Conservation (phyloP, 257 asterid genomes). For the Lycium ferocissimum region DNA sequence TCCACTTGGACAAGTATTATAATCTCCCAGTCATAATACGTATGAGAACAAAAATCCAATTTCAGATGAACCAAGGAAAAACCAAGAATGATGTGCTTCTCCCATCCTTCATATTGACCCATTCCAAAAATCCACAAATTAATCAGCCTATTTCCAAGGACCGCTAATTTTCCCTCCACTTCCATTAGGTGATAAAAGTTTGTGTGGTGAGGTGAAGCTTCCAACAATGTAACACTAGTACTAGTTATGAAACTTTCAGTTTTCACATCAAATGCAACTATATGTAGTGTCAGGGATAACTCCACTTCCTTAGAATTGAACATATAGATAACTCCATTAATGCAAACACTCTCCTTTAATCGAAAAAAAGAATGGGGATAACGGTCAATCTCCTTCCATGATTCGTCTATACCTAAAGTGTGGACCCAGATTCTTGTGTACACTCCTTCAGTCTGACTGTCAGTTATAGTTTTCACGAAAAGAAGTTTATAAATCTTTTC, state of each 20-base stretch:
- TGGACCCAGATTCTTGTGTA: neutral
- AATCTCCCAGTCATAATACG: too few relatives aligned
- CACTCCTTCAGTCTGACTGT: too few relatives aligned
- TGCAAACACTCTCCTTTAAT: neutral
- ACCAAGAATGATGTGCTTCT: too few relatives aligned
- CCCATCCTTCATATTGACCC: too few relatives aligned
- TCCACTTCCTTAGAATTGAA: too few relatives aligned
- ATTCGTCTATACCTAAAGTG: neutral
- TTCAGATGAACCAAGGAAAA: too few relatives aligned
- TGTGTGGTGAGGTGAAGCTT: neutral
- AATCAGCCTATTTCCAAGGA: too few relatives aligned
- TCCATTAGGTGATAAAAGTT: neutral
- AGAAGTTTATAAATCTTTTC: neutral
- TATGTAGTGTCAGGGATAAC: too few relatives aligned
- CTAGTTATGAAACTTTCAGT: neutral
- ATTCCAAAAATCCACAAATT: too few relatives aligned
- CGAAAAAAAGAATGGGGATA: neutral
- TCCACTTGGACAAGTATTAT: too few relatives aligned
- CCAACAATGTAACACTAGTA: neutral
- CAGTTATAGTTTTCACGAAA: too few relatives aligned
- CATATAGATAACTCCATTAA: neutral
- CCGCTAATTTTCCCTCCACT: neutral
- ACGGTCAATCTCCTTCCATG: neutral
- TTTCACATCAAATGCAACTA: neutral
- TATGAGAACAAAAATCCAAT: too few relatives aligned